phyloP scores from a whole-genome alignment of 2,329 filamentous ascomycete genomes.

The Sarocladiaceae sp. region DNA sequence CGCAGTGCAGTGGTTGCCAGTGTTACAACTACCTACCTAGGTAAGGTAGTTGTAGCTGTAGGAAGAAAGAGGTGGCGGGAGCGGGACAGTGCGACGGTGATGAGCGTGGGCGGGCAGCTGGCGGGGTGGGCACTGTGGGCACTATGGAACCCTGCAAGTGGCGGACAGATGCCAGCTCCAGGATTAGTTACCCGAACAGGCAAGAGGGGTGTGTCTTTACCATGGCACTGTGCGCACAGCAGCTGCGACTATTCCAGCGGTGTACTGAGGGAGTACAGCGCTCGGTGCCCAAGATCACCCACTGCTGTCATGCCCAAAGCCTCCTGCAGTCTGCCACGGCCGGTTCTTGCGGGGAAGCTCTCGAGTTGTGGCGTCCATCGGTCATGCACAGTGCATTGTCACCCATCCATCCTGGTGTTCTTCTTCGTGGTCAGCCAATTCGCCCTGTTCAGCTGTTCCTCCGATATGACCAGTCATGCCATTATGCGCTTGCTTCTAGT shows the following conservation, averaged over 20 bases:
- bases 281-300: too few species aligned
- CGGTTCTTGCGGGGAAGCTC: too few species aligned
- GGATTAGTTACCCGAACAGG: slow-evolving; percentile 7
- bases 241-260: too few species aligned
- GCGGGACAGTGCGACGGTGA: not conserved
- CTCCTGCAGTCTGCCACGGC: too few species aligned
- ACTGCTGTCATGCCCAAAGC: too few species aligned
- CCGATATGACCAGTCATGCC: not conserved
- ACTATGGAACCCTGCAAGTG: not conserved
- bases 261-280: too few species aligned
- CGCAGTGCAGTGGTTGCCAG: not conserved
- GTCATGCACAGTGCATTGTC: too few species aligned
- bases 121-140: not conserved
- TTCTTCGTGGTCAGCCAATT: too few species aligned
- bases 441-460: not conserved
- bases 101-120: not conserved
- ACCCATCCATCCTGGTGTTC: too few species aligned
- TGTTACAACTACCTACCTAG: too few species aligned
- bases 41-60: not conserved
- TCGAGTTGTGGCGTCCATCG: too few species aligned
- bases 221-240: slow-evolving; percentile 2
- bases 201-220: slow-evolving; percentile 4
- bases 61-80: not conserved
- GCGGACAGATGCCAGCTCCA: slow-evolving; percentile 3
- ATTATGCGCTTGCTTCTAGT: not conserved